A percentile compares a stretch with the other conserved stretches of the same genome.
Conservation (phyloP, 1,284 basidiomycete species). For the Ganoderma resinaceum region DNA sequence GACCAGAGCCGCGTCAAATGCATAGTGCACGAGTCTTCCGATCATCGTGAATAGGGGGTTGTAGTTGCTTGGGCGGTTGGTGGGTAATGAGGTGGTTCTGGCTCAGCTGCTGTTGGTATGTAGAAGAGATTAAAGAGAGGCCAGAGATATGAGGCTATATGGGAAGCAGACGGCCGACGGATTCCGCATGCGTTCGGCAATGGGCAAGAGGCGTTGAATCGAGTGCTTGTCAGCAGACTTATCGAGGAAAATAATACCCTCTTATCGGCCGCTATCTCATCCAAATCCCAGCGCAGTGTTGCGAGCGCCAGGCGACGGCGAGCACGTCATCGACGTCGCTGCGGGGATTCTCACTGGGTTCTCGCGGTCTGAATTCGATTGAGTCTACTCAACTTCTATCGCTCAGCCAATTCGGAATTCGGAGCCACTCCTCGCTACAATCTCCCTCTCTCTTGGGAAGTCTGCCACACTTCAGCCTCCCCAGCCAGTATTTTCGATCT, state of each 20-base stretch:
- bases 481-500: background rate
- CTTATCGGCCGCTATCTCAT: background rate
- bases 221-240: background rate
- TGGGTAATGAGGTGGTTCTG: conserved; percentile 3
- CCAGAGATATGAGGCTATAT: conserved; percentile 5
- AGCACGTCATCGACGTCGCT: background rate
- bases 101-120: background rate
- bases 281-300: background rate
- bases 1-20: conserved; percentile 85
- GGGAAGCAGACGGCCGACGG: conserved; percentile 19
- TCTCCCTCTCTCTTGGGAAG: conserved; percentile 3
- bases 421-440: background rate
- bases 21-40: conserved; percentile 86
- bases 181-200: conserved; percentile 19
- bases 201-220: background rate
- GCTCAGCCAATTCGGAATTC: conserved; percentile 7
- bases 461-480: background rate
- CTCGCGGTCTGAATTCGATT: background rate
- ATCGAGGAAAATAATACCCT: background rate
- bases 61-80: background rate
- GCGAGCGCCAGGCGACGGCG: background rate
- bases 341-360: background rate
- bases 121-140: background rate
- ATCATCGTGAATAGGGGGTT: conserved; percentile 44
- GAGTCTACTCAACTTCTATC: background rate